Evolutionary conservation across 768 basidiomycete genomes (phyloP).

Genomic region (Leucosporidium creatinivorum): DNA sequence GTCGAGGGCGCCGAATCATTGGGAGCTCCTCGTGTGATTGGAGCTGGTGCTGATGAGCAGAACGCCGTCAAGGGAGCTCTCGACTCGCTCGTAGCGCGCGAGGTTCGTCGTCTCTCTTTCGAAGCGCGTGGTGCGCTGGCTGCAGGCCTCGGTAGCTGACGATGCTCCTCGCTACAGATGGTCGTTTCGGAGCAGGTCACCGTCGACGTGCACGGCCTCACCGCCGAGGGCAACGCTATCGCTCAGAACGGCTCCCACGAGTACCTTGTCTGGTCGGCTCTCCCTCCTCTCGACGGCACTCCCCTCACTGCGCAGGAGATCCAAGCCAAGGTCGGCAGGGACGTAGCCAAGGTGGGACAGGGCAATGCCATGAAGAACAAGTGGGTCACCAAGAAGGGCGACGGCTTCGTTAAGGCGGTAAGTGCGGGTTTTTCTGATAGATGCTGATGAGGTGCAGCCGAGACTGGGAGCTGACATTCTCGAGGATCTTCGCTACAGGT

Average conservation of each 20-base stretch:
- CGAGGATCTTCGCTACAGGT: conserved; percentile 46
- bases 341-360: conserved; percentile 87
- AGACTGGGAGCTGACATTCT: neutral
- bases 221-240: conserved; percentile 74
- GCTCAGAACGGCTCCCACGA: conserved; percentile 82
- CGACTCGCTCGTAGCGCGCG: conserved; percentile 79
- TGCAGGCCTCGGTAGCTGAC: neutral
- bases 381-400: conserved; percentile 89
- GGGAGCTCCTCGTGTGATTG: neutral
- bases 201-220: conserved; percentile 62
- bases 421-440: conserved; percentile 39
- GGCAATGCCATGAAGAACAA: conserved; percentile 92
- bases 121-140: neutral
- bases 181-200: conserved; percentile 72
- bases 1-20: conserved; percentile 1
- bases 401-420: conserved; percentile 73
- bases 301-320: conserved; percentile 19
- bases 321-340: conserved; percentile 60
- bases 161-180: conserved; percentile 53
- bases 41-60: conserved; percentile 48
- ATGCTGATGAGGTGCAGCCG: neutral
- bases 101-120: conserved; percentile 48
- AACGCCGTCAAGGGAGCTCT: conserved; percentile 77
- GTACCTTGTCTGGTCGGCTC: conserved; percentile 81
- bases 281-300: conserved; percentile 47